A percentile compares a stretch with the other conserved stretches of the same genome.
phyloP scores from a whole-genome alignment of 164 flowering plant species.

The Macadamia integrifolia region DNA sequence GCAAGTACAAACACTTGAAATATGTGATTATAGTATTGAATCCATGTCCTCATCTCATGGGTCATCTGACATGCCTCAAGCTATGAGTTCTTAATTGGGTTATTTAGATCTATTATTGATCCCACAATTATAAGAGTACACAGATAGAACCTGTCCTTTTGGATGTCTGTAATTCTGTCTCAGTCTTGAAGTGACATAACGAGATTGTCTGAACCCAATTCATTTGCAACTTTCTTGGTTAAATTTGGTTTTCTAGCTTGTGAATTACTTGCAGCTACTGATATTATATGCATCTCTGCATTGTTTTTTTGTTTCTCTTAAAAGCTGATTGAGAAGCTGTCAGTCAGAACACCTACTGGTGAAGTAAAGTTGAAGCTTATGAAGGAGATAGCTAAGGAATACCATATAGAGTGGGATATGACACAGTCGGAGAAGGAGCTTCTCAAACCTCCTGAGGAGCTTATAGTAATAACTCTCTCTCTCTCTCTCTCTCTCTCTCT shows the following conservation, averaged over 20 bases:
- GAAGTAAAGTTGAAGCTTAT: slow-evolving; percentile 77
- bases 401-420: slow-evolving; percentile 84
- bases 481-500: slow-evolving; percentile 18
- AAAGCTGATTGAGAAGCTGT: slow-evolving; percentile 89
- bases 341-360: slow-evolving; percentile 81
- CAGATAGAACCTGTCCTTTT: not conserved
- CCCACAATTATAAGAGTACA: not conserved
- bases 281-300: not conserved
- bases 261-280: not conserved
- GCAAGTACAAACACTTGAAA: not conserved
- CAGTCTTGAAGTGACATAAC: not conserved
- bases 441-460: slow-evolving; percentile 87
- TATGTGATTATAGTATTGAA: not conserved
- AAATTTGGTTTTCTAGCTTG: not conserved
- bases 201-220: too few relatives aligned
- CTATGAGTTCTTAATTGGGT: not conserved
- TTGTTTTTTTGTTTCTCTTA: slow-evolving; percentile 1
- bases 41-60: not conserved
- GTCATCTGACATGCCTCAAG: too few relatives aligned
- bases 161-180: not conserved
- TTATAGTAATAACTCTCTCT: slow-evolving; percentile 37
- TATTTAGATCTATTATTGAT: not conserved
- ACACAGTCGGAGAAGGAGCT: slow-evolving; percentile 84
- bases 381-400: slow-evolving; percentile 98
- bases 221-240: too few relatives aligned